phyloP scores from a whole-genome alignment of 2,329 filamentous ascomycete species.

The Cladosporium sp. region DNA sequence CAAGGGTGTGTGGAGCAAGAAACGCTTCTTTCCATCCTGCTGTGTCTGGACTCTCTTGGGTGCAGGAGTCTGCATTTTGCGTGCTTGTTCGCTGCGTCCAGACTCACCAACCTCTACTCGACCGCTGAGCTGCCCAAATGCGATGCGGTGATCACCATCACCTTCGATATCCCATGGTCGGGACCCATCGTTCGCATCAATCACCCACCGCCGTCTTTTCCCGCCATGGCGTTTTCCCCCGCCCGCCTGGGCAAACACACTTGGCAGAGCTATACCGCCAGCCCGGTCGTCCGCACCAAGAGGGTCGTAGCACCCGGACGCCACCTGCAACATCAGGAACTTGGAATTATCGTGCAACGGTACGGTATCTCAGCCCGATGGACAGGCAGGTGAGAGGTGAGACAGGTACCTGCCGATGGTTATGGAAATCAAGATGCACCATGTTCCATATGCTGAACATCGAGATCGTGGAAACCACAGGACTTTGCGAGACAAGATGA shows the following conservation, averaged over 20 bases:
- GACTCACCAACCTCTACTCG: background rate
- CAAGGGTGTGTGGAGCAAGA: background rate
- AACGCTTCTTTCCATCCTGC: background rate
- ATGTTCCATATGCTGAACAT: background rate
- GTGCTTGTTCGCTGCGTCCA: background rate
- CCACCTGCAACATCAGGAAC: constrained; percentile 6
- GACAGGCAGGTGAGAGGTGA: background rate
- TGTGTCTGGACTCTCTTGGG: background rate
- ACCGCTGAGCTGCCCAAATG: background rate
- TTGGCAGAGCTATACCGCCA: background rate
- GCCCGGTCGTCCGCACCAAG: constrained; percentile 15
- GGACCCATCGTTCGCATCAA: background rate
- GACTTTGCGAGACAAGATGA: background rate
- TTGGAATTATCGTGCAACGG: background rate
- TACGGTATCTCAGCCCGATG: background rate
- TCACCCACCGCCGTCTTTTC: background rate
- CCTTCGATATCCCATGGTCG: background rate
- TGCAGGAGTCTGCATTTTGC: background rate
- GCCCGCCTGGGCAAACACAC: background rate
- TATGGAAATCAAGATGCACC: background rate
- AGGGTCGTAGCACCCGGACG: constrained; percentile 6
- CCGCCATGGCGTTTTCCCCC: constrained; percentile 6
- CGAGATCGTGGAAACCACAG: background rate
- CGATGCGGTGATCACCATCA: background rate
- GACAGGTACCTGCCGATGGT: background rate